Conservation (phyloP, 108 stramenopile species). For the Heterococcus sp. region DNA sequence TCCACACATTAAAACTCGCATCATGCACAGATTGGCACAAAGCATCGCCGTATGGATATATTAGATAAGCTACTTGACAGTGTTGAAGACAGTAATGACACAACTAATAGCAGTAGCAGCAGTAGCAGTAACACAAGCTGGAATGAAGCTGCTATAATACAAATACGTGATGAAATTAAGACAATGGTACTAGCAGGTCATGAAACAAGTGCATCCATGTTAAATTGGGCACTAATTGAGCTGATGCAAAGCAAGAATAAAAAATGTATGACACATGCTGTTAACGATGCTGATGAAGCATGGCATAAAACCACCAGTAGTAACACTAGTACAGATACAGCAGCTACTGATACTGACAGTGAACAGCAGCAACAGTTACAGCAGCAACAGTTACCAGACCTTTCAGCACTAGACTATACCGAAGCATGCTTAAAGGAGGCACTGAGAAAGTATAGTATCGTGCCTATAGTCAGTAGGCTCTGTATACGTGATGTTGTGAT, state of each 20-base stretch:
- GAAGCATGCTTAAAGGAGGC: constrained; percentile 56
- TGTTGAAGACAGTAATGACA: no score
- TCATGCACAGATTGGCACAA: no score
- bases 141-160: background rate
- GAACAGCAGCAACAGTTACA: background rate
- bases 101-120: no score
- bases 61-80: constrained; percentile 28
- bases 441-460: constrained; percentile 52
- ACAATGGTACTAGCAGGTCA: constrained; percentile 59
- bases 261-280: background rate
- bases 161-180: constrained; percentile 59
- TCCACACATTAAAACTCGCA: no score
- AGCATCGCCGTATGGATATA: constrained; percentile 8
- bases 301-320: background rate
- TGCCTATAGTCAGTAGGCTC: background rate
- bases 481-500: background rate
- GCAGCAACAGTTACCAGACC: background rate
- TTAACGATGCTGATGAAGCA: background rate
- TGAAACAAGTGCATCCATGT: constrained; percentile 60
- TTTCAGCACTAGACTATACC: constrained; percentile 16
- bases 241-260: background rate
- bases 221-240: constrained; percentile 57
- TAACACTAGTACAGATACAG: background rate
- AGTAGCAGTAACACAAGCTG: no score
- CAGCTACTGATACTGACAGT: background rate